Conservation (phyloP, 1,284 basidiomycete genomes). For the Tilletia setariae region DNA sequence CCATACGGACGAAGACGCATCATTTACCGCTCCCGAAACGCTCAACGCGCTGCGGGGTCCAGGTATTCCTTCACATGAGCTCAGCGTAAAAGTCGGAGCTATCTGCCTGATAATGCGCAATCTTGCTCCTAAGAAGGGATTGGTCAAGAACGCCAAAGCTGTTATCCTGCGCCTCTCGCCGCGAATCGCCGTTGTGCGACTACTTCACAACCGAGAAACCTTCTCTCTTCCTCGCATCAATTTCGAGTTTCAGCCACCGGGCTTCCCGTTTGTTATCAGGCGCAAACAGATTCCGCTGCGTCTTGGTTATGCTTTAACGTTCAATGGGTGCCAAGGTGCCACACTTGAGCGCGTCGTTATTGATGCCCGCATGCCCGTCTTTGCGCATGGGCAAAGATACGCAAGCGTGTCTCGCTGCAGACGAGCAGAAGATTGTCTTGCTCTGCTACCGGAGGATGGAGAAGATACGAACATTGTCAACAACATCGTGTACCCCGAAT, state of each 20-base stretch:
- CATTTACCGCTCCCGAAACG: not conserved
- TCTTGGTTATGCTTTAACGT: not conserved
- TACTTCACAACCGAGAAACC: too few relatives aligned
- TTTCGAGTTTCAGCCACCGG: not conserved
- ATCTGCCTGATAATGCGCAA: too few relatives aligned
- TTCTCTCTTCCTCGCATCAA: constrained; percentile 1
- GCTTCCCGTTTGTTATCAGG: not conserved
- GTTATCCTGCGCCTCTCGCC: too few relatives aligned
- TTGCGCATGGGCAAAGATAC: not conserved
- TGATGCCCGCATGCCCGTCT: not conserved
- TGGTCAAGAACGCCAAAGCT: too few relatives aligned
- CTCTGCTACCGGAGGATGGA: not conserved
- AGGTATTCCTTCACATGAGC: too few relatives aligned
- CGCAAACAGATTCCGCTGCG: not conserved
- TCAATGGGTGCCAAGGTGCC: not conserved
- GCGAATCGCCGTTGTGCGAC: not conserved
- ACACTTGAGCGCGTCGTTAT: not conserved
- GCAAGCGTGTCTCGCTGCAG: not conserved
- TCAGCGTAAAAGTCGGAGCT: too few relatives aligned
- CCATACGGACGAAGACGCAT: not conserved
- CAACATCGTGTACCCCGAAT: not conserved
- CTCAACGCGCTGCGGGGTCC: not conserved
- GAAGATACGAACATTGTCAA: not conserved
- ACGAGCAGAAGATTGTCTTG: not conserved
- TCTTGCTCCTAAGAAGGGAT: too few relatives aligned